A percentile compares a stretch with the other conserved stretches of the same genome.
Evolutionary conservation across 129 eudicot genomes (phyloP).

Genomic region (Escallonia herrerae): DNA sequence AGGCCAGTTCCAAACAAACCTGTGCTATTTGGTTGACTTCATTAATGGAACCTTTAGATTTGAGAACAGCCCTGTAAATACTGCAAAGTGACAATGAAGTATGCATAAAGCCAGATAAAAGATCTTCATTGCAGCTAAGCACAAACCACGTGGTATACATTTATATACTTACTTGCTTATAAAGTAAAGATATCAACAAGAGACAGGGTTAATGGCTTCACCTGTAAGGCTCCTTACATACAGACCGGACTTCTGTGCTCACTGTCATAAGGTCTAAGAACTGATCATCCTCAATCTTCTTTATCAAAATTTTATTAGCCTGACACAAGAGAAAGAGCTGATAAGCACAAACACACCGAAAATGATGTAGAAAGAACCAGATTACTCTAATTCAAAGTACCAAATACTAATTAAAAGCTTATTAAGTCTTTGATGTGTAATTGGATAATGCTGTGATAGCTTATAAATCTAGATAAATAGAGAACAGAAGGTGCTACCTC

Average conservation of each 20-base stretch:
- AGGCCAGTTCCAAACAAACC: constrained; percentile 36
- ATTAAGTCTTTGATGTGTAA: not conserved
- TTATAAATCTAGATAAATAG: not conserved
- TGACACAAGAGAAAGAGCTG: constrained; percentile 19
- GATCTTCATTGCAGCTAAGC: not conserved
- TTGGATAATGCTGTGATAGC: not conserved
- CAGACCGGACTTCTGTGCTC: constrained; percentile 69
- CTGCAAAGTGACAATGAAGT: constrained; percentile 43
- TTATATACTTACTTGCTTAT: not conserved
- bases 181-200: not conserved
- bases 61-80: constrained; percentile 66
- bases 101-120: constrained; percentile 2
- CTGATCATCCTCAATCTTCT: constrained; percentile 81
- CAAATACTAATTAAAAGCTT: not conserved
- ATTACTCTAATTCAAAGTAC: not conserved
- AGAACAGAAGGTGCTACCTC: constrained; percentile 46
- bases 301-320: constrained; percentile 79
- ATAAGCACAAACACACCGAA: constrained; percentile 4
- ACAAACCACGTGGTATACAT: constrained; percentile 1
- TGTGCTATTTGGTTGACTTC: constrained; percentile 93
- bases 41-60: constrained; percentile 66
- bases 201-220: constrained; percentile 11
- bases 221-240: constrained; percentile 97
- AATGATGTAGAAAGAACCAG: not conserved
- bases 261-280: constrained; percentile 63